These are phyloP conservation scores for Fimicolochytrium jonesii DNA, from an alignment of 192 early-diverging fungal genomes.

Conservation along the genomic window DNA sequence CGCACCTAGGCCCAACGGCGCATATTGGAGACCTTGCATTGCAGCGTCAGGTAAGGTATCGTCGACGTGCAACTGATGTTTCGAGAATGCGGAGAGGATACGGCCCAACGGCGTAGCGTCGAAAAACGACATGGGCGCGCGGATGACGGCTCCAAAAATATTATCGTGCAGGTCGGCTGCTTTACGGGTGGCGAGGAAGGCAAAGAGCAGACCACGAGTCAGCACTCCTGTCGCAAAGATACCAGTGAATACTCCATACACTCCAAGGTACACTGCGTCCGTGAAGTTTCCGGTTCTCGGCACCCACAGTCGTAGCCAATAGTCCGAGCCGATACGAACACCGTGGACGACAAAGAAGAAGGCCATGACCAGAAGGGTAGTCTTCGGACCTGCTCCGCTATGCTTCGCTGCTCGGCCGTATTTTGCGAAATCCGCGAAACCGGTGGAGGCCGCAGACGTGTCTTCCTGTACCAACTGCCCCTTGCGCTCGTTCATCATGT, in stretches of 20 bases:
- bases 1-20: slow-evolving; percentile 50
- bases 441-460: slow-evolving; percentile 25
- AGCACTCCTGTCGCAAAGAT: slow-evolving; percentile 53
- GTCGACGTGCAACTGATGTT: slow-evolving; percentile 50
- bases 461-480: slow-evolving; percentile 35
- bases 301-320: slow-evolving; percentile 41
- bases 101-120: slow-evolving; percentile 58
- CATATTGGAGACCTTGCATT: slow-evolving; percentile 49
- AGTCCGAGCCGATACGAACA: slow-evolving; percentile 53
- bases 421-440: slow-evolving; percentile 30
- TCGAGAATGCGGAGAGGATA: slow-evolving; percentile 50
- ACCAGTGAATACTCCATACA: slow-evolving; percentile 53
- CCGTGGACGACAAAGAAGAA: slow-evolving; percentile 60
- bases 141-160: slow-evolving; percentile 30
- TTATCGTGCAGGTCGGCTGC: slow-evolving; percentile 51
- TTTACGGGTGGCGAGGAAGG: slow-evolving; percentile 47
- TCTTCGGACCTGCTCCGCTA: slow-evolving; percentile 26
- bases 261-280: slow-evolving; percentile 46
- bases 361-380: slow-evolving; percentile 39
- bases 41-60: slow-evolving; percentile 48
- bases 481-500: slow-evolving; percentile 38
- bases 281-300: slow-evolving; percentile 37
- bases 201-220: slow-evolving; percentile 49
- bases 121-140: slow-evolving; percentile 59
- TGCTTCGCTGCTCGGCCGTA: slow-evolving; percentile 22